Percentiles rank a stretch among this genome's conserved stretches.
Conservation (phyloP, 1,284 basidiomycete genomes). For the Hemileia vastatrix region DNA sequence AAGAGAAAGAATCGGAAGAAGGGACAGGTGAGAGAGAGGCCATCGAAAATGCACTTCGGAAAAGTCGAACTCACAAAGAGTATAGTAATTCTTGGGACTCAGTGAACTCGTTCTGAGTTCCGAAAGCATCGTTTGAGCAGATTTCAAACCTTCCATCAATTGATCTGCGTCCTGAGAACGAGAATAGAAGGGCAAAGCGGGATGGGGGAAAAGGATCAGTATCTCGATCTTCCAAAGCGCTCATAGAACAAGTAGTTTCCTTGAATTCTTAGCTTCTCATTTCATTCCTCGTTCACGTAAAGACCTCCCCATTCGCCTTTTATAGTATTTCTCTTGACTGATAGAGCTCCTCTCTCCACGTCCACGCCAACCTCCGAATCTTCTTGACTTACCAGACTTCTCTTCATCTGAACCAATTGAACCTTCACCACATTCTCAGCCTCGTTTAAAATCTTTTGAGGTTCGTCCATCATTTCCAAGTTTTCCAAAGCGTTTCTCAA, state of each 20-base stretch:
- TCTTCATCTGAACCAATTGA: conserved; percentile 41
- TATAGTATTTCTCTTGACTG: neutral
- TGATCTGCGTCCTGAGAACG: conserved; percentile 33
- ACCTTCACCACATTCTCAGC: too few relatives aligned
- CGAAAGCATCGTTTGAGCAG: conserved; percentile 40
- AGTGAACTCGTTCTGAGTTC: conserved; percentile 40
- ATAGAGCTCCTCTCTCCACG: neutral
- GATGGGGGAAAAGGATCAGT: too few relatives aligned
- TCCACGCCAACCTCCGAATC: neutral
- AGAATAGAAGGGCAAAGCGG: too few relatives aligned
- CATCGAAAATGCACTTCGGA: neutral
- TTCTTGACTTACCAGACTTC: too few relatives aligned
- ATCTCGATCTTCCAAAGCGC: too few relatives aligned
- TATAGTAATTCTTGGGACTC: conserved; percentile 42
- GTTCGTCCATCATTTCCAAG: conserved; percentile 37
- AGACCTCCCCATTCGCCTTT: too few relatives aligned
- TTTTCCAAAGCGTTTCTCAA: neutral
- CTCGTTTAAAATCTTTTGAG: conserved; percentile 38
- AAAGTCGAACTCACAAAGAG: conserved; percentile 33
- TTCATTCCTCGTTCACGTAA: too few relatives aligned
- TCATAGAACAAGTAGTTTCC: too few relatives aligned
- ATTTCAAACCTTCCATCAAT: conserved; percentile 44
- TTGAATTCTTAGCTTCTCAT: too few relatives aligned
- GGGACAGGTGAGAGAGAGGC: too few relatives aligned
- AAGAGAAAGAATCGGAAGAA: neutral